Conservation (phyloP, 2,329 filamentous ascomycete species). For the Arachnopeziza araneosa region DNA sequence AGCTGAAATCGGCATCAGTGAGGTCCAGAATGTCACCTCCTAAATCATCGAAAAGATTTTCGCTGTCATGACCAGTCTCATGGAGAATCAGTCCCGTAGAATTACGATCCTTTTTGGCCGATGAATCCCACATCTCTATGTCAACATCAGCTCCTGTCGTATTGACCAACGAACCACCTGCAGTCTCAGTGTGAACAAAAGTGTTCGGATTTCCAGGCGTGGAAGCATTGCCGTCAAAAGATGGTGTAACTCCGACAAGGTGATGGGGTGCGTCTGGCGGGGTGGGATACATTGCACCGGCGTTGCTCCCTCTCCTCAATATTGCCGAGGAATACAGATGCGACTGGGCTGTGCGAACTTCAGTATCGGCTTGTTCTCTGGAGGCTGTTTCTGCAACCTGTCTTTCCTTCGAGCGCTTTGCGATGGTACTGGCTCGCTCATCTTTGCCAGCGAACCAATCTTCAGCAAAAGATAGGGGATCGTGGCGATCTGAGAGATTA, state of each 20-base stretch:
- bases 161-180: slow-evolving; percentile 21
- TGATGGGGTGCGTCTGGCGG: slow-evolving; percentile 61
- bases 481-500: slow-evolving; percentile 10
- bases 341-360: slow-evolving; percentile 38
- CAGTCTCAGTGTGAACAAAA: slow-evolving; percentile 35
- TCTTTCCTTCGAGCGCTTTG: slow-evolving; percentile 47
- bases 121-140: slow-evolving; percentile 24
- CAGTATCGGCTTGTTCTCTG: slow-evolving; percentile 38
- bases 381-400: slow-evolving; percentile 32
- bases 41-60: slow-evolving; percentile 61
- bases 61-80: slow-evolving; percentile 30
- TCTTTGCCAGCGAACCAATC: slow-evolving; percentile 31
- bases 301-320: slow-evolving; percentile 43
- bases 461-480: slow-evolving; percentile 34
- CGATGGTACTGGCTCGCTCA: slow-evolving; percentile 40
- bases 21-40: slow-evolving; percentile 67
- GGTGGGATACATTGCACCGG: slow-evolving; percentile 63
- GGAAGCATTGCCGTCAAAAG: slow-evolving; percentile 49
- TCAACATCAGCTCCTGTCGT: slow-evolving; percentile 17
- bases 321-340: slow-evolving; percentile 49
- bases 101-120: slow-evolving; percentile 21
- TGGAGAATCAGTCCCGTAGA: slow-evolving; percentile 20
- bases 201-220: slow-evolving; percentile 45
- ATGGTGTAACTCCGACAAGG: slow-evolving; percentile 47
- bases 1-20: slow-evolving; percentile 80